A percentile compares a stretch with the other conserved stretches of the same genome.
Conservation (phyloP, 2,329 filamentous ascomycete species). For the Fusarium oxysporum region DNA sequence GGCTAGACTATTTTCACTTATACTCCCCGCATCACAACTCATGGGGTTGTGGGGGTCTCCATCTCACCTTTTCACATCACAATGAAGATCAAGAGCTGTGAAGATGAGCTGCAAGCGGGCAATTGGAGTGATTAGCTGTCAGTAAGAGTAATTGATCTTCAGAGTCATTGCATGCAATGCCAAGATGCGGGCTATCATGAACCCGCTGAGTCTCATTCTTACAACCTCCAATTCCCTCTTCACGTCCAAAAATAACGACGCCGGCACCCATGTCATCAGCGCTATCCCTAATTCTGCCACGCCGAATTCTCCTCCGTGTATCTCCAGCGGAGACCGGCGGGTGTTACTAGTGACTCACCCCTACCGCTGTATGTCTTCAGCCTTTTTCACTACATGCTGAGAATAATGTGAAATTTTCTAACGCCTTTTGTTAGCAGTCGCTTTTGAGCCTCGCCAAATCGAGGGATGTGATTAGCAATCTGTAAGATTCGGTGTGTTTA, state of each 20-base stretch:
- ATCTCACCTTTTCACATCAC: neutral
- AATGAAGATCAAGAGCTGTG: neutral
- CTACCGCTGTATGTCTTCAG: neutral
- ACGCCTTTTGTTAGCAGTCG: neutral
- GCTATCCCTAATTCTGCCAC: slow-evolving; percentile 40
- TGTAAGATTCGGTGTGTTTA: neutral
- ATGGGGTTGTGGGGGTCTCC: neutral
- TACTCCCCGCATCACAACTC: neutral
- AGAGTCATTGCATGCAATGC: neutral
- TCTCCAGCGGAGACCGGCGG: slow-evolving; percentile 19
- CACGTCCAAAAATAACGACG: neutral
- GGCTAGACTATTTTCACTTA: slow-evolving; percentile 1
- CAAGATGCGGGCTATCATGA: neutral
- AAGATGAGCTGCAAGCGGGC: neutral
- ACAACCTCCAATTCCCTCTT: neutral
- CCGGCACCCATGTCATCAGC: neutral
- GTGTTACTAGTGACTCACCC: slow-evolving; percentile 33
- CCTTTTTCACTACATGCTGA: slow-evolving; percentile 1
- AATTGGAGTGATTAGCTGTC: too few species aligned
- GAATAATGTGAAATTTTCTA: neutral
- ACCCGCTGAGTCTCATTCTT: neutral
- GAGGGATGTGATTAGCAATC: slow-evolving; percentile 19
- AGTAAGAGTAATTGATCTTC: neutral
- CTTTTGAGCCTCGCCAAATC: slow-evolving; percentile 7
- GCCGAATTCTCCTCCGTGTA: slow-evolving; percentile 22